Evolutionary conservation across 768 basidiomycete genomes (phyloP), one percentile per base, ranked within the genome.

Genomic region (Gautieria morchelliformis): DNA sequence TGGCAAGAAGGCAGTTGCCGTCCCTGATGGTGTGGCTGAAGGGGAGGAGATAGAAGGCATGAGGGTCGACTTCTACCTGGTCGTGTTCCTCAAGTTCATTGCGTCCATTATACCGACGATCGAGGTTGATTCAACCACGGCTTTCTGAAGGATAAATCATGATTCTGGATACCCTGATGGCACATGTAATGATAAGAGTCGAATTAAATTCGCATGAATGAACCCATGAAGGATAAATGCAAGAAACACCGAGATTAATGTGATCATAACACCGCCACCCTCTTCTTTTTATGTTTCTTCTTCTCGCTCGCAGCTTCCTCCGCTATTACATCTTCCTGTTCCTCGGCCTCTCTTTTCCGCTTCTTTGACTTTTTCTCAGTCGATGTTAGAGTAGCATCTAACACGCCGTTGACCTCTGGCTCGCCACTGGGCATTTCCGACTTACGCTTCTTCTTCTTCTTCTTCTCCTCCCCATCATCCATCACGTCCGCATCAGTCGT

Each of bases 61-160:
- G 80, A 79, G 94, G 35, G 96, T 99, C 44, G 96, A 99, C 71
- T 96, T 96, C 72, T 98, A 98, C 70, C 81, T 96, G 52, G 91
- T 96, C 64, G 93, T 93, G 55, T 98, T 98, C 82, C 82, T 98
- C 75, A 99, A 98, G 79, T 98, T 98, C 73, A 96, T 98, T 67
- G 93, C 93, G 11, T 92, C 89, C 53, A 95, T 96, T 70, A 92
- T 96, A 45, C 94, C 93, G n/a, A 96, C 94, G 50, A 97, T 98
- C 68, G 95, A 97, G 74, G 93, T 98, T 44, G 91, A 94, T 70
- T 91, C 92, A 63, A 94, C 91, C 50, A 87, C 90, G 15, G 66
- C 75, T 14, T 69, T 72, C 56, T 68, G 39, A 56, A 35, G 27
- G 44, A 19, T 14, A 37, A 35, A 24, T 24, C n/a, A 24, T 30